Conservation (phyloP, 768 basidiomycete species). For the Russula emetica region DNA sequence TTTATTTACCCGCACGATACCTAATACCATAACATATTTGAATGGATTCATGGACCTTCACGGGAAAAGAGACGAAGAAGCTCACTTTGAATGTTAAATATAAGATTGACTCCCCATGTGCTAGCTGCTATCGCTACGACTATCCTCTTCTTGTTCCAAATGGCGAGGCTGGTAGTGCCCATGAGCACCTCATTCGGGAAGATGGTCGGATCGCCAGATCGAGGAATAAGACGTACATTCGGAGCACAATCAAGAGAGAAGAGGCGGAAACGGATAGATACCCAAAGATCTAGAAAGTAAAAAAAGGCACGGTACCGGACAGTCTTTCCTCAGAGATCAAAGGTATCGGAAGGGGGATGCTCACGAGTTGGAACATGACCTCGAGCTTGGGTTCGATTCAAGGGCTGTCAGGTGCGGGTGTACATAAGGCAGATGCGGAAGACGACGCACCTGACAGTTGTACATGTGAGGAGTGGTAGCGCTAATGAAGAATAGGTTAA, state of each 20-base stretch:
- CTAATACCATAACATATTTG: no score
- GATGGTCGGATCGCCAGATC: no score
- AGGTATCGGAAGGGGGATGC: background rate
- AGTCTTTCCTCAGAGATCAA: background rate
- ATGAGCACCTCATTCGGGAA: background rate
- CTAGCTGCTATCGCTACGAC: background rate
- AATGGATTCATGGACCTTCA: background rate
- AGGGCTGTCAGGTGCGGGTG: background rate
- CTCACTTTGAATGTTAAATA: conserved; percentile 1
- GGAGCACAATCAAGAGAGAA: conserved; percentile 3
- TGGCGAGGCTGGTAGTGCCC: background rate
- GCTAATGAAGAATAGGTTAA: background rate
- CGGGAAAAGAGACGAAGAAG: background rate
- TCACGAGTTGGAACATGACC: background rate
- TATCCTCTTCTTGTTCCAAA: background rate
- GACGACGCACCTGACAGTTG: background rate
- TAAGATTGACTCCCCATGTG: background rate
- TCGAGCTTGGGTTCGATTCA: background rate
- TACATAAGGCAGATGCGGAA: background rate
- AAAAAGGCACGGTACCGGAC: background rate
- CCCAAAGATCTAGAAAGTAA: background rate
- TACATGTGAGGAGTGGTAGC: background rate
- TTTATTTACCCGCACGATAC: no score
- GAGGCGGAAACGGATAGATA: background rate
- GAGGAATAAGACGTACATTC: background rate